These are phyloP conservation scores for Hippophae rhamnoides DNA, from an alignment of 306 rosid species.

Conservation along the genomic window DNA sequence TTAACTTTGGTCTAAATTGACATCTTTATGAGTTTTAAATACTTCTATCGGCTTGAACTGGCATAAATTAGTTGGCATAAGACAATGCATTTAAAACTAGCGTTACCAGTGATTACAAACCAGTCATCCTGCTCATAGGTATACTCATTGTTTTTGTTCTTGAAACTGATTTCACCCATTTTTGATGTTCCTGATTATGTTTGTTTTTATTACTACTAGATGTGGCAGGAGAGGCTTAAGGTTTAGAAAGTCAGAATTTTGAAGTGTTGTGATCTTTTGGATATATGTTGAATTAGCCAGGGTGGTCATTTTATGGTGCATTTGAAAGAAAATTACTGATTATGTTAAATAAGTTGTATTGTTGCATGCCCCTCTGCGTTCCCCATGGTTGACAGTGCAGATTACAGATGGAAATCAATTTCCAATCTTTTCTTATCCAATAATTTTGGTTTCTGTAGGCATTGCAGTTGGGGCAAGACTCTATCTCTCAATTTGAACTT, in stretches of 20 bases:
- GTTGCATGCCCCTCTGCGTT: neutral
- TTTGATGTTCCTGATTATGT: neutral
- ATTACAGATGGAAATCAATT: neutral
- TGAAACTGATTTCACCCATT: too few relatives aligned
- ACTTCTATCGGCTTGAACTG: too few relatives aligned
- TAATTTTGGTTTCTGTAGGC: constrained; percentile 44
- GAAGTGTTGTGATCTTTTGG: neutral
- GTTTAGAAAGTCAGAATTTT: neutral
- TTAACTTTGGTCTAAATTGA: too few relatives aligned
- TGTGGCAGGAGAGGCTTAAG: neutral
- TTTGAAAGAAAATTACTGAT: neutral
- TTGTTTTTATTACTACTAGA: neutral
- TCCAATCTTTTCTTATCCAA: constrained; percentile 2
- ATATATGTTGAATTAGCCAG: neutral
- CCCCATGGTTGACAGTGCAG: neutral
- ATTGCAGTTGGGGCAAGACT: constrained; percentile 85
- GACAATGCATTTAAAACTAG: too few relatives aligned
- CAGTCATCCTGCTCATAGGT: too few relatives aligned
- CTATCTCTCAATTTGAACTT: constrained; percentile 43
- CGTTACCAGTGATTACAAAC: too few relatives aligned
- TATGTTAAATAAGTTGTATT: neutral
- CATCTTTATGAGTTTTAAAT: too few relatives aligned
- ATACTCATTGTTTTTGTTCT: too few relatives aligned
- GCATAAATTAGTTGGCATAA: too few relatives aligned
- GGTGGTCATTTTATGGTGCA: neutral